These are phyloP conservation scores for Puccinellia tenuiflora DNA, from an alignment of 176 grass and related monocot species.

Conservation along the genomic window DNA sequence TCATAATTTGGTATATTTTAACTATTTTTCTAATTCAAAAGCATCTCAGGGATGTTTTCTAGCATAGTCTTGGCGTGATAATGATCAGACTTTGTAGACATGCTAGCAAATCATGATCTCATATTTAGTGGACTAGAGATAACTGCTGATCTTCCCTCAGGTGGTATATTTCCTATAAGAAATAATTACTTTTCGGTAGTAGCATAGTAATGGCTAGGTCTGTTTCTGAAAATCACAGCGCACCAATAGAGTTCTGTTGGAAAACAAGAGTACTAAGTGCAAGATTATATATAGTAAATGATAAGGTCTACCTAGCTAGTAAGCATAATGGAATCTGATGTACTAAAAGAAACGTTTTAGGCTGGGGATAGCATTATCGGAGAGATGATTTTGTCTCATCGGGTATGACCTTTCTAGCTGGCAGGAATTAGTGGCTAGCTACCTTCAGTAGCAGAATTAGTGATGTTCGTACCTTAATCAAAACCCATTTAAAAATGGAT, in stretches of 20 bases:
- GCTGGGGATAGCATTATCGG: not conserved
- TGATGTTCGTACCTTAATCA: not conserved
- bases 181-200: not conserved
- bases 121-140: not conserved
- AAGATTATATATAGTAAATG: not conserved
- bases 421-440: not conserved
- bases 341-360: not conserved
- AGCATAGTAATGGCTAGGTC: not conserved
- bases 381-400: slow-evolving; percentile 21
- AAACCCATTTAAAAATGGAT: not conserved
- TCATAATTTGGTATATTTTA: not conserved
- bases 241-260: not conserved
- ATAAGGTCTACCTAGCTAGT: not conserved
- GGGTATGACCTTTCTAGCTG: slow-evolving; percentile 9
- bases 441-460: not conserved
- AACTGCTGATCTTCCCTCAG: slow-evolving; percentile 18
- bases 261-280: not conserved
- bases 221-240: not conserved
- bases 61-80: not conserved
- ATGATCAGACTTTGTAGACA: not conserved
- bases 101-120: not conserved
- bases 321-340: not conserved
- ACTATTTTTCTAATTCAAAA: not conserved
- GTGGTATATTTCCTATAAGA: slow-evolving; percentile 17
- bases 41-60: not conserved